Conservation (phyloP, 768 basidiomycete genomes). For the Postia placenta region DNA sequence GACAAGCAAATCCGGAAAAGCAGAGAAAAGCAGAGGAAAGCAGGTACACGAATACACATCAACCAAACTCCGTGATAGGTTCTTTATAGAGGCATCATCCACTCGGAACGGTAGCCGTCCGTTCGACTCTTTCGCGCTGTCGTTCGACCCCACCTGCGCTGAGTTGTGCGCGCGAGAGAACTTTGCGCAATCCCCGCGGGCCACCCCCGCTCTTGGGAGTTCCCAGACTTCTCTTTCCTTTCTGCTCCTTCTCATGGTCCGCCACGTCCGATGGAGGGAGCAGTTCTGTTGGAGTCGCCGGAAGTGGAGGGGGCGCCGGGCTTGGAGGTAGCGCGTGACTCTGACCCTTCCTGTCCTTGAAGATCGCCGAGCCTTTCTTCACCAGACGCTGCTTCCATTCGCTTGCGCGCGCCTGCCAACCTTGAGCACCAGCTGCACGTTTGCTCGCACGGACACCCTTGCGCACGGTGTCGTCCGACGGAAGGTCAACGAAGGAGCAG, state of each 20-base stretch:
- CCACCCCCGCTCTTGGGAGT: neutral
- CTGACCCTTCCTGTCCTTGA: neutral
- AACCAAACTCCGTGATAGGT: no score
- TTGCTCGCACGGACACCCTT: neutral
- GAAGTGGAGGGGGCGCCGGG: neutral
- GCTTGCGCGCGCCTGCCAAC: neutral
- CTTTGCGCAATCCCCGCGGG: neutral
- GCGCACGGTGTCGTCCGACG: slow-evolving; percentile 15
- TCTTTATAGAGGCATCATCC: no score
- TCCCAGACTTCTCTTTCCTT: neutral
- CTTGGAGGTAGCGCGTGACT: neutral
- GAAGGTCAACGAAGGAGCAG: slow-evolving; percentile 17
- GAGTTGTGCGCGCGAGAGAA: slow-evolving; percentile 1
- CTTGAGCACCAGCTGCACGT: neutral
- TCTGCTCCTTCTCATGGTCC: neutral
- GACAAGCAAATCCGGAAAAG: no score
- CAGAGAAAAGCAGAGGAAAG: no score
- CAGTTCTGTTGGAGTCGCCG: neutral
- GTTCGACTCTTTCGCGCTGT: neutral
- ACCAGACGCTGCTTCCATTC: neutral
- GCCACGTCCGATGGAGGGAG: neutral
- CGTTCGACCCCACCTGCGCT: neutral
- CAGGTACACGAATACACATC: no score
- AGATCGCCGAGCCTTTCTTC: slow-evolving; percentile 3
- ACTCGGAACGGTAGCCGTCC: no score